Base-by-base conservation (phyloP, 108 stramenopile genomes). In the Skeletonema menzelii region DNA sequence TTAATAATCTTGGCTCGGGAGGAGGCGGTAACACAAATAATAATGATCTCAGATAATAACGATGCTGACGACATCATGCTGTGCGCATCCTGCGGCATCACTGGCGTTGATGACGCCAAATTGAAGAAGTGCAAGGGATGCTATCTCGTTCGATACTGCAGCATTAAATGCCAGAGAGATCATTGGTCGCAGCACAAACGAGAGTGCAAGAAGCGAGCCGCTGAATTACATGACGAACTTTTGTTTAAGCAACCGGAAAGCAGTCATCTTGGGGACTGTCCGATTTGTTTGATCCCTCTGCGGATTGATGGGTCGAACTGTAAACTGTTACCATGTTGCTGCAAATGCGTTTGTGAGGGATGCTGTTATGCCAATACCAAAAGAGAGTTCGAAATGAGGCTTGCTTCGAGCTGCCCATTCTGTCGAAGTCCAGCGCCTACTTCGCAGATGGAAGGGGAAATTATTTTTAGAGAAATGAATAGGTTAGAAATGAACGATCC, bases 241-340 rank as follows among this genome's bases (percentile, higher is more conserved):
- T 32, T 59, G 12, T 59, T 59, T 8, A 59, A 7, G 7, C 59
- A 59, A 59, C 59, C 59, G 19, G 59, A 59, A 17, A 27, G 26
- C 6, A 59, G 59, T 27, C 59, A 59, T 6, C 27, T 59, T n/a
- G 59, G 59, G 4, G 59, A 59, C n/a, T 59, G 59, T n/a, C 59
- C 59, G 15, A 30, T 59, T n/a, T 59, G 59, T 27, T 3, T n/a
- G 2, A 5, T 59, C 0, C 59, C 59, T 20, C 1, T 32, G 31
- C 1, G 0, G 31, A 32, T 32, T 32, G 31, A 32, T 32, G 31
- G 31, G 7, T 32, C 31, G 2, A 4, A 30, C 4, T 30, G 30
- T 30, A 4, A 2, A 30, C 2, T 4, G 4, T 3, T 30, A 3
- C 3, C 28, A 35, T 59, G 59, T 20, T 59, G 59, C 34, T 30